phyloP scores from a whole-genome alignment of 2,329 filamentous ascomycete genomes.

The Didymella pomorum region DNA sequence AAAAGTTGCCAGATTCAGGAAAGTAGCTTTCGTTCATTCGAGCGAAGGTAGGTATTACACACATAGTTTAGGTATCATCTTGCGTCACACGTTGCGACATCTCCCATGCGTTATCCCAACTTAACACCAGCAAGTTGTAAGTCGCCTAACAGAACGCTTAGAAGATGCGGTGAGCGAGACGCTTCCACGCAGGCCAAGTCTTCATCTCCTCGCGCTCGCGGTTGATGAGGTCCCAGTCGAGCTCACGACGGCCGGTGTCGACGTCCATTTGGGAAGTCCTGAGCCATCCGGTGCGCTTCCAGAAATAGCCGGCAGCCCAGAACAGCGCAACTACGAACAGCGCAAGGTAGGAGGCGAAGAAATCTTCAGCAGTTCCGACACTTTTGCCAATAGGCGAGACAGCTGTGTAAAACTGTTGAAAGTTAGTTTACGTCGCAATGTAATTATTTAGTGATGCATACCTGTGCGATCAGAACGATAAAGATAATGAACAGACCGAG shows the following conservation, averaged over 20 bases:
- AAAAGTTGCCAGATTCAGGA: no score
- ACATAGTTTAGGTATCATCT: conserved; percentile 16
- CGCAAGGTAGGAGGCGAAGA: conserved; percentile 59
- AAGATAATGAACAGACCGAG: conserved; percentile 51
- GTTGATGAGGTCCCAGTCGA: conserved; percentile 72
- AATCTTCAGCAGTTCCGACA: conserved; percentile 49
- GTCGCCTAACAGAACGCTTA: conserved; percentile 21
- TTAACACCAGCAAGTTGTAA: not conserved
- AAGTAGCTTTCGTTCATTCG: not conserved
- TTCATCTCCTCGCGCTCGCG: conserved; percentile 61
- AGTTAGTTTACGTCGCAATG: not conserved
- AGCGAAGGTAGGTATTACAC: conserved; percentile 17
- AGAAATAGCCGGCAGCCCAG: conserved; percentile 63
- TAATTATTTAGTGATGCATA: conserved; percentile 22
- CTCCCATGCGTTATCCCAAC: not conserved
- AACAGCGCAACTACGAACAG: conserved; percentile 55
- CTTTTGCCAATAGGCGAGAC: conserved; percentile 42
- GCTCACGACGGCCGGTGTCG: conserved; percentile 69
- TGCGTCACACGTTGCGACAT: conserved; percentile 1
- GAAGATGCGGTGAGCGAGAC: conserved; percentile 36
- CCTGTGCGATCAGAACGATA: conserved; percentile 51
- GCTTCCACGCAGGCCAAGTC: conserved; percentile 61
- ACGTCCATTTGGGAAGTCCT: conserved; percentile 69
- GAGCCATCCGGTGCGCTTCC: conserved; percentile 71
- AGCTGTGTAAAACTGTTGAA: conserved; percentile 51